Evolutionary conservation across 169 alveolate genomes (phyloP).

Genomic region (Miamiensis avidus): DNA sequence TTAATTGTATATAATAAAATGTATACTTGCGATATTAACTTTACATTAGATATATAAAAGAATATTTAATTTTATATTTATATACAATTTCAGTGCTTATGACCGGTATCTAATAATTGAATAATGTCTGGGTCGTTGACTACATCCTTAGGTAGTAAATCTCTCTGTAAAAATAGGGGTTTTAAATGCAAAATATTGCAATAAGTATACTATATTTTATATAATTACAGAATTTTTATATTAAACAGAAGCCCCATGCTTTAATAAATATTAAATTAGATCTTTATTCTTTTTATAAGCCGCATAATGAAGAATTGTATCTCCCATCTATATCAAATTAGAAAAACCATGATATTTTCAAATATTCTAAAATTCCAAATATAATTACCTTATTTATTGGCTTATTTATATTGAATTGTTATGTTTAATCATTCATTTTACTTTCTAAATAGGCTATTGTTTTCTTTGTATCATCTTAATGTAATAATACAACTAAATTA

Average conservation of each 20-base stretch:
- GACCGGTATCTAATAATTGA: not conserved
- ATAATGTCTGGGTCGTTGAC: constrained; percentile 1
- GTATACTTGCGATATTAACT: no score
- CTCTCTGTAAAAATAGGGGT: constrained; percentile 2
- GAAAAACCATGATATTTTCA: not conserved
- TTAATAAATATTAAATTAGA: constrained; percentile 33
- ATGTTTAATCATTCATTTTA: constrained; percentile 1
- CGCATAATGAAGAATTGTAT: constrained; percentile 53
- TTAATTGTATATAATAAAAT: no score
- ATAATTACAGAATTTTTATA: constrained; percentile 24
- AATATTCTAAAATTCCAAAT: not conserved
- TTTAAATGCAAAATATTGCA: not conserved
- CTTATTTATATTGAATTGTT: constrained; percentile 6
- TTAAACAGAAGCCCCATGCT: constrained; percentile 20
- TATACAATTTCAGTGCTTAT: not conserved
- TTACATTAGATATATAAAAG: no score
- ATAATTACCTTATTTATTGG: constrained; percentile 18
- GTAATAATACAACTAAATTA: constrained; percentile 15
- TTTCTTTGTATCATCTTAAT: constrained; percentile 16
- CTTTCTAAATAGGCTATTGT: not conserved
- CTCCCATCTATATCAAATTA: constrained; percentile 32
- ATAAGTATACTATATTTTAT: not conserved
- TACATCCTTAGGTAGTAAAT: constrained; percentile 1
- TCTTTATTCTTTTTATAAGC: constrained; percentile 42
- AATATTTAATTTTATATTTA: no score